Conservation (phyloP, 2,329 filamentous ascomycete species). For the Colletotrichum cordylinicola region DNA sequence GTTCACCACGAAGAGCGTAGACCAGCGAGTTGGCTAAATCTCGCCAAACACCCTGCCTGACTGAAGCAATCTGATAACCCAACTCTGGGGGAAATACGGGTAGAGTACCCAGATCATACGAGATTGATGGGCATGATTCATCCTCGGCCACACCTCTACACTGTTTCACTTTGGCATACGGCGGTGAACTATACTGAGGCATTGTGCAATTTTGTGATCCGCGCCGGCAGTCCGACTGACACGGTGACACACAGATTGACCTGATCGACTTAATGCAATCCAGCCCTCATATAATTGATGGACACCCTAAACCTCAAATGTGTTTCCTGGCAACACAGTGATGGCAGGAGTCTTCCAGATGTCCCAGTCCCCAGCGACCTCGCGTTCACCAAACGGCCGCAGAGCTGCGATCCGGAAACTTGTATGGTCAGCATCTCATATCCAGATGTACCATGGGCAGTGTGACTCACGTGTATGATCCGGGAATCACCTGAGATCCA, state of each 20-base stretch:
- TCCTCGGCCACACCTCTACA: background rate
- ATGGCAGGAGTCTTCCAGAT: constrained; percentile 27
- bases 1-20: background rate
- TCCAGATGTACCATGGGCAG: too few species aligned
- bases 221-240: background rate
- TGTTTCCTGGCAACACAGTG: background rate
- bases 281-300: background rate
- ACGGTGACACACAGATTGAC: background rate
- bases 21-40: background rate
- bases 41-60: background rate
- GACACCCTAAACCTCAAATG: background rate
- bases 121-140: background rate
- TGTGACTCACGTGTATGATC: background rate
- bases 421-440: background rate
- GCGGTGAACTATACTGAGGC: background rate
- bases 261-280: background rate
- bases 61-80: background rate
- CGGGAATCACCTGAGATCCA: background rate
- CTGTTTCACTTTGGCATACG: background rate
- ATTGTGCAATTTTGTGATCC: background rate
- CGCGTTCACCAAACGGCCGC: constrained; percentile 28
- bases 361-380: constrained; percentile 26
- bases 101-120: background rate
- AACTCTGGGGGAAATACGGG: background rate
- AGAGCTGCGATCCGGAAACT: constrained; percentile 29